These are phyloP conservation scores for Tilletia setariae DNA, from an alignment of 1,284 basidiomycete genomes.

Conservation along the genomic window DNA sequence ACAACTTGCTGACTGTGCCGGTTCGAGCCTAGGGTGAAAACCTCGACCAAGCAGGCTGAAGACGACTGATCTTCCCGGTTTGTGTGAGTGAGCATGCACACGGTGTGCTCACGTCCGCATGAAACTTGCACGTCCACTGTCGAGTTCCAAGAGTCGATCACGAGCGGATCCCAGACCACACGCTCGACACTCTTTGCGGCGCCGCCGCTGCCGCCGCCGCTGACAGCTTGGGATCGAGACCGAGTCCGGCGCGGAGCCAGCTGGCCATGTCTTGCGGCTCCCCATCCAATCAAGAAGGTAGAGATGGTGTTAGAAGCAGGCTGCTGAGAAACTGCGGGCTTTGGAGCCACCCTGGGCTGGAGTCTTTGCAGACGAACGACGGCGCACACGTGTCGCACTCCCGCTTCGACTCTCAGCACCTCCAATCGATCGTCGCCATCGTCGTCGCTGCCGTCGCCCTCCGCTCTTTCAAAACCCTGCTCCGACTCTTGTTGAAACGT, in stretches of 20 bases:
- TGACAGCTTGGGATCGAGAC: too few species aligned
- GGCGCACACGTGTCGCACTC: slow-evolving; percentile 8
- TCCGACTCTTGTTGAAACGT: background rate
- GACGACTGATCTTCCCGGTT: background rate
- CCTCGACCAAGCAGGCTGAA: background rate
- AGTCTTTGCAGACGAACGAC: background rate
- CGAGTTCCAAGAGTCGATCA: background rate
- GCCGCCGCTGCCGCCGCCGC: too few species aligned
- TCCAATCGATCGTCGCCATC: background rate
- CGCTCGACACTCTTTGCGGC: background rate
- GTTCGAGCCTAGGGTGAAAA: background rate
- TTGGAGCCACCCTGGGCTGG: too few species aligned
- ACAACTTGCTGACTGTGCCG: background rate
- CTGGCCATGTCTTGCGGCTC: slow-evolving; percentile 22
- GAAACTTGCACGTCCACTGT: background rate
- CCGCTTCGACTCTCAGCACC: background rate
- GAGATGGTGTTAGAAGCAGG: too few species aligned
- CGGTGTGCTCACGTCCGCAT: slow-evolving; percentile 2
- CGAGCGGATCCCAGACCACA: background rate
- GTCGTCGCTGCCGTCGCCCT: background rate
- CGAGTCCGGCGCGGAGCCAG: background rate
- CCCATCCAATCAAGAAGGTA: slow-evolving; percentile 21
- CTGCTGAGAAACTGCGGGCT: too few species aligned
- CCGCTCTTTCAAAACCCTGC: background rate
- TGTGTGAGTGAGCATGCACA: background rate